Base-by-base conservation (phyloP, 2,329 filamentous ascomycete species). In the Arachnopeziza araneosa region DNA sequence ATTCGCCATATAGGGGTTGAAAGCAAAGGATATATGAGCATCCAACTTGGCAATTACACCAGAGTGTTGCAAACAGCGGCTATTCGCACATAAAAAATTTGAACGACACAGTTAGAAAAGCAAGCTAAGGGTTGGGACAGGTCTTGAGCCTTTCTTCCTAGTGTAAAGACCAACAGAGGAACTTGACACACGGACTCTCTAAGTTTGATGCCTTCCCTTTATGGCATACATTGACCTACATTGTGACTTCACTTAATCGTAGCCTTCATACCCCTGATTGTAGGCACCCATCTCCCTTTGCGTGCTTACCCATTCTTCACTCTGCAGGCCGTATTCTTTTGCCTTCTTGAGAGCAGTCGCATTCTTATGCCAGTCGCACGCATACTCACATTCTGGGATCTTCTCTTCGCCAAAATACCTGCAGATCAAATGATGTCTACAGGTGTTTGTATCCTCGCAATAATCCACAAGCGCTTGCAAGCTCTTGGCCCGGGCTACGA, bases 361-460 rank as follows among this genome's bases (percentile, higher is more conserved):
- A 69, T 92, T 87, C 73, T 91, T 92, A 71, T 91, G 89, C 77
- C 84, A 89, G 72, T 93, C 89, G 69, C 89, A 93, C 2, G 89
- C 89, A 76, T 83, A 89, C 66, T 91, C 84, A 68, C 89, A 93
- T 22, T 77, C 77, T 1, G 84, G 83, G 14, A 75, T 72, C 51
- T 76, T 70, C 19, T 72, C 73, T 71, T 93, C 90, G 1, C 88
- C 89, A 75, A 95, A 96, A 70, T 95, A 93, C 55, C 81, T 80
- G 65, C 84, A 87, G 58, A 96, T 91, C 24, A 87, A 73, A 54
- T 83, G 80, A 70, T 98, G 93, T 54, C 92, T 82, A 70, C 93
- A 98, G 12, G 77, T 76, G 12, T 77, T 79, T 0, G 85, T 89
- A 59, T 84, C 83, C 74, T 98, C 93, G 72, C 93, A 96, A 71